Evolutionary conservation across 1,284 basidiomycete species (phyloP).

Genomic region (Fomitiporia mediterranea): DNA sequence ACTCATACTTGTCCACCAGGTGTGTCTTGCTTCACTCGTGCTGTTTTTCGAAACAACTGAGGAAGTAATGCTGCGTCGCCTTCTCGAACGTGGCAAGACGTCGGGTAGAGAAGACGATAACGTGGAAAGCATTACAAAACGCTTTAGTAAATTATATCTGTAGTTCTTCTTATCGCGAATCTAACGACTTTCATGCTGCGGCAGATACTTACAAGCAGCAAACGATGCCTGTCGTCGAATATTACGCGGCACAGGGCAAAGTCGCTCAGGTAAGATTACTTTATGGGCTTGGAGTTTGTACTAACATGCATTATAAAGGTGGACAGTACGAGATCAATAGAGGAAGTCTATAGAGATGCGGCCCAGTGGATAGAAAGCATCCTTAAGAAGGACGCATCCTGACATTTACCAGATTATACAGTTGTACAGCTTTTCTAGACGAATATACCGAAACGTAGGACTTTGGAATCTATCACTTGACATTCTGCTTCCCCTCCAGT

Average conservation of each 20-base stretch:
- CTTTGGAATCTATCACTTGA: slow-evolving; percentile 14
- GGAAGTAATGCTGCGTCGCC: slow-evolving; percentile 80
- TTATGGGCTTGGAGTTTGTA: neutral
- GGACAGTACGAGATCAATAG: slow-evolving; percentile 70
- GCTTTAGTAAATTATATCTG: slow-evolving; percentile 68
- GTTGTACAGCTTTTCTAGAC: neutral
- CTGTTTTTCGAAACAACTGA: slow-evolving; percentile 91
- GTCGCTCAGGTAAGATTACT: slow-evolving; percentile 67
- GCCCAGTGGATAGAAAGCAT: slow-evolving; percentile 47
- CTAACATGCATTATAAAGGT: slow-evolving; percentile 46
- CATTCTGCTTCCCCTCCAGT: slow-evolving; percentile 52
- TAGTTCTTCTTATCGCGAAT: neutral
- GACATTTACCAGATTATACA: neutral
- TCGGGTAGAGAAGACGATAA: slow-evolving; percentile 97
- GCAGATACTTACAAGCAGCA: slow-evolving; percentile 86
- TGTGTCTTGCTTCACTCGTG: slow-evolving; percentile 77
- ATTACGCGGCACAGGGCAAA: slow-evolving; percentile 70
- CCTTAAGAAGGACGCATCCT: slow-evolving; percentile 22
- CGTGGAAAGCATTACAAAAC: slow-evolving; percentile 91
- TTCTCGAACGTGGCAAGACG: slow-evolving; percentile 90
- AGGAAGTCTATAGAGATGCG: slow-evolving; percentile 67
- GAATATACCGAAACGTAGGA: slow-evolving; percentile 7
- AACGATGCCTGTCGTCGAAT: slow-evolving; percentile 94
- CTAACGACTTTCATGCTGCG: neutral
- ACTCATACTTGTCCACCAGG: slow-evolving; percentile 39